Conservation (phyloP, 2,329 filamentous ascomycete species). For the Capronia americana region DNA sequence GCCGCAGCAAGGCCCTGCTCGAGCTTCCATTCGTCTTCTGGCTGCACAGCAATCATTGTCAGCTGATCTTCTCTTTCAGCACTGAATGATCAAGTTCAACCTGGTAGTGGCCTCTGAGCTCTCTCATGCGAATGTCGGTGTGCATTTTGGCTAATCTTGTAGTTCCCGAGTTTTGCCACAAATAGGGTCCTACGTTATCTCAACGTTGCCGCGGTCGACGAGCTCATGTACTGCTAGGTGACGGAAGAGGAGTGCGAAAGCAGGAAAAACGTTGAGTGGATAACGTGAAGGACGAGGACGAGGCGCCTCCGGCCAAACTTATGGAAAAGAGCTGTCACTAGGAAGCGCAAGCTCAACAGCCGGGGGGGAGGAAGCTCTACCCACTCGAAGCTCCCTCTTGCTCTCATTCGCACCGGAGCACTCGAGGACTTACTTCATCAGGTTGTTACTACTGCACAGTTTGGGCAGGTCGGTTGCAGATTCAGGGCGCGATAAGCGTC, state of each 20-base stretch:
- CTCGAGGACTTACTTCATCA: not conserved
- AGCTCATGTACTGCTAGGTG: not conserved
- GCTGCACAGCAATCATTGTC: conserved; percentile 28
- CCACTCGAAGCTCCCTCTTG: not conserved
- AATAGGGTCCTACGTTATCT: not conserved
- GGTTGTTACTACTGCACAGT: not conserved
- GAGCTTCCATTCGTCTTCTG: conserved; percentile 59
- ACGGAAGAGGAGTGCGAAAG: not conserved
- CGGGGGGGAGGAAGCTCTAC: not conserved
- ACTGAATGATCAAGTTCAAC: conserved; percentile 8
- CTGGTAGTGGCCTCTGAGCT: conserved; percentile 29
- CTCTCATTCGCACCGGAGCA: not conserved
- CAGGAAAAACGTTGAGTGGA: conserved; percentile 20
- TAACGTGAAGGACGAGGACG: conserved; percentile 6
- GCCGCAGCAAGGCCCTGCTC: conserved; percentile 59
- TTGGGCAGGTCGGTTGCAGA: not conserved
- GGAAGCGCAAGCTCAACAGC: not conserved
- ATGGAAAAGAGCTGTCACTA: conserved; percentile 6
- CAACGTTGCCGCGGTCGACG: conserved; percentile 1
- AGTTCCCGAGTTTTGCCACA: conserved; percentile 7
- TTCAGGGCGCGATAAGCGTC: not conserved
- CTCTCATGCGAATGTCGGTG: conserved; percentile 27
- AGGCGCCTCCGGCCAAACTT: not conserved
- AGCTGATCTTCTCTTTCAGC: conserved; percentile 6
- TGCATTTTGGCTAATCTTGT: conserved; percentile 28